Base-by-base conservation (phyloP, 169 alveolate species). In the Plasmodium gallinaceum region DNA sequence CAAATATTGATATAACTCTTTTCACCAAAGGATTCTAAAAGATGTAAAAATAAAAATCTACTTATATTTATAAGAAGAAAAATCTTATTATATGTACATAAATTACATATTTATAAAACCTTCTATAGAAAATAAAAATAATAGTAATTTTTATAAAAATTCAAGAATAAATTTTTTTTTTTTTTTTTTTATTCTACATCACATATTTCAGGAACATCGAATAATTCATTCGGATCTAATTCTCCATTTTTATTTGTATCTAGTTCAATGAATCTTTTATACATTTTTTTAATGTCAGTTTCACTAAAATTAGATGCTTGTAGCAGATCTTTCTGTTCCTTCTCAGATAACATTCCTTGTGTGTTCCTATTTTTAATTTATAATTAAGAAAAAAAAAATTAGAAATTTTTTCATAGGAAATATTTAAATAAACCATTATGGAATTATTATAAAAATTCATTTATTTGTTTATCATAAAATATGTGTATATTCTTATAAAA, bases 161-260 rank as follows among this genome's bases (percentile, higher is more conserved):
- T 20, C 71, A 76, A 58, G 46, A 48, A 37, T 10, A 46, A 74
- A 45, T 20, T 2, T 66, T 46, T 57, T 62, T 42, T 10, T 51
- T 16, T 32, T 43, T 26, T 12, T 32, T 83, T 48, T 57, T 10
- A 10, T 26, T 94, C 61, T 73, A 94, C 96, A 52, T 95, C 97
- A 16, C 98, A 97, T 66, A 97, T 94, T 92, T 97, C 99, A 42
- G 99, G 99, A 60, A 98, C 97, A 69, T 97, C 98, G 73, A 98
- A 97, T 74, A 98, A 96, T 88, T 98, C 99, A 64, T 97, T 97
- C 14, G 99, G 98, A 78, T 97, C 99, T 16, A 98, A 94, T 87
- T 96, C 96, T 8, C 99, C 99, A 51, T 96, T 95, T 58, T 96
- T 95, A 71, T 98, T 97, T 54, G 96, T 96, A 92, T 98, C 99